phyloP scores from a whole-genome alignment of 805 yeast genomes.

The Suhomyces sp. region DNA sequence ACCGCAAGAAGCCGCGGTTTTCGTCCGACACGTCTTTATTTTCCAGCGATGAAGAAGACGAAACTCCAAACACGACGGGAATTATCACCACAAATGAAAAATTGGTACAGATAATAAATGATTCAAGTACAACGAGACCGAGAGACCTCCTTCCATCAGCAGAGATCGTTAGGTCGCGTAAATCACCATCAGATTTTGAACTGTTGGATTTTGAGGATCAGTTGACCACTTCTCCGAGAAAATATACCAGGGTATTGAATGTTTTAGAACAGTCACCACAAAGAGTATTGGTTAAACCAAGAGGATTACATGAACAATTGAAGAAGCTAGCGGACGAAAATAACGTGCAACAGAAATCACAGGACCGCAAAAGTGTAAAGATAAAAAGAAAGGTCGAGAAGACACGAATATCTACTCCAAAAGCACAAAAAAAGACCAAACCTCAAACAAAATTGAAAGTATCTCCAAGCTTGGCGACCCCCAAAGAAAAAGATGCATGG shows the following conservation, averaged over 20 bases:
- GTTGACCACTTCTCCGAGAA: constrained; percentile 20
- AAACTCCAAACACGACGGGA: neutral
- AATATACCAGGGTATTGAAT: constrained; percentile 3
- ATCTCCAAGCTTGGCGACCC: constrained; percentile 6
- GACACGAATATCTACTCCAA: constrained; percentile 2
- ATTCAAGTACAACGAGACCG: constrained; percentile 4
- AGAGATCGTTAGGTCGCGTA: too few relatives aligned
- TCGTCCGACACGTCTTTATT: constrained; percentile 8
- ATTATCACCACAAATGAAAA: neutral
- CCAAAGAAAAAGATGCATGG: constrained; percentile 14
- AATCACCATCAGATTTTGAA: neutral
- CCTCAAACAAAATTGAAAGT: too few relatives aligned
- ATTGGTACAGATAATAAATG: constrained; percentile 2
- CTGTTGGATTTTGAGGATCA: neutral
- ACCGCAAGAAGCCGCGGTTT: constrained; percentile 2
- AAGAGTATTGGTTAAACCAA: too few relatives aligned
- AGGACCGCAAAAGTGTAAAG: too few relatives aligned
- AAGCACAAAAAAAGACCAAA: neutral
- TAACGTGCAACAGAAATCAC: too few relatives aligned
- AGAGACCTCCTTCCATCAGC: neutral
- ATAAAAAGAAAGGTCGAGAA: constrained; percentile 1
- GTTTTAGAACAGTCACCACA: neutral
- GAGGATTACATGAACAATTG: neutral
- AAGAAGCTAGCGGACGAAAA: neutral
- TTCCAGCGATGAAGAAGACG: constrained; percentile 17